Percentiles rank a stretch among this genome's conserved stretches.
Evolutionary conservation across 2,329 filamentous ascomycete genomes (phyloP).

Genomic region (Microdochium trichocladiopsis): DNA sequence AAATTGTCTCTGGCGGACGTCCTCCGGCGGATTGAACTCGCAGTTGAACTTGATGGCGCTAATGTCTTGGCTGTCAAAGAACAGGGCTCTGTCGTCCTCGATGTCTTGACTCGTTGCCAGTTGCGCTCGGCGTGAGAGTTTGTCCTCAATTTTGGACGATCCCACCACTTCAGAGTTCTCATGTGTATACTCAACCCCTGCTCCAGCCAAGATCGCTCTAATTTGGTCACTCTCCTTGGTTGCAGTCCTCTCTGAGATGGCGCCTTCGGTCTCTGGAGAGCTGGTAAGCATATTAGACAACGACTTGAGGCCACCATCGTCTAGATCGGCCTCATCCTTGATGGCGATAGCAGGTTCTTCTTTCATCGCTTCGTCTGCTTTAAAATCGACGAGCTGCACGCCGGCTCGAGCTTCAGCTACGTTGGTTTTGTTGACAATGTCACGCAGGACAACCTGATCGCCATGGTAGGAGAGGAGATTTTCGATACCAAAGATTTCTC

Average conservation of each 20-base stretch:
- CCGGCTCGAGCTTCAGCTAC: constrained; percentile 87
- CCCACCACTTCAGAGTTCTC: constrained; percentile 95
- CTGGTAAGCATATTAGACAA: constrained; percentile 54
- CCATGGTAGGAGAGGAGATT: constrained; percentile 83
- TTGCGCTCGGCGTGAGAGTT: constrained; percentile 71
- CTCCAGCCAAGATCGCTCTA: constrained; percentile 79
- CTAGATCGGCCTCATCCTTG: constrained; percentile 38
- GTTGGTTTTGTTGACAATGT: constrained; percentile 98
- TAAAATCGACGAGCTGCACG: constrained; percentile 70
- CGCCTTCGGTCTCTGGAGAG: constrained; percentile 38
- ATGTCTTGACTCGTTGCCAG: constrained; percentile 38
- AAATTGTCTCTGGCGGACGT: constrained; percentile 75
- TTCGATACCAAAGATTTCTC: constrained; percentile 84
- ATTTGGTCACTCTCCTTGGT: constrained; percentile 56
- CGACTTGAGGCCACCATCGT: constrained; percentile 63
- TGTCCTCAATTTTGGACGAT: constrained; percentile 82
- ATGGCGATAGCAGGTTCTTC: constrained; percentile 41
- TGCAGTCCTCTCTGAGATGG: constrained; percentile 19
- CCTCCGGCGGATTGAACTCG: constrained; percentile 64
- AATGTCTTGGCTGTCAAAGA: constrained; percentile 40
- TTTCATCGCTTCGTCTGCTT: constrained; percentile 55
- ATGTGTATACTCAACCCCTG: constrained; percentile 91
- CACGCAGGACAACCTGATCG: constrained; percentile 74
- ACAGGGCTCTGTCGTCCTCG: constrained; percentile 48
- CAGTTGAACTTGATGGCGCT: constrained; percentile 28